phyloP scores from a whole-genome alignment of 176 grass and related monocot species.

The Phyllostachys edulis region DNA sequence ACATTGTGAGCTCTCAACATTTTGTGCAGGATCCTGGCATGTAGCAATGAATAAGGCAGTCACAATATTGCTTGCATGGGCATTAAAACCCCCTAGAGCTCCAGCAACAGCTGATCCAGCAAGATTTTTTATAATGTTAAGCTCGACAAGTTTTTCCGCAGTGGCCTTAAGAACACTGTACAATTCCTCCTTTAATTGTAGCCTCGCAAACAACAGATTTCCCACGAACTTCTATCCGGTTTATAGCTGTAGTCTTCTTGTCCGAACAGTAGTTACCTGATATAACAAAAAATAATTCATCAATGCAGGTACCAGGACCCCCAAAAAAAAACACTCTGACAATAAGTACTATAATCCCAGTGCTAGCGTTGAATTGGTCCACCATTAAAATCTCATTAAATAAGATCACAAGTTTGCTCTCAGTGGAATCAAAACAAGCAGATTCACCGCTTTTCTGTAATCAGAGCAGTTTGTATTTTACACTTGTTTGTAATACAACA shows the following conservation, averaged over 20 bases:
- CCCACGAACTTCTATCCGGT: too few relatives aligned
- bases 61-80: constrained; percentile 84
- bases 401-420: not conserved
- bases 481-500: not conserved
- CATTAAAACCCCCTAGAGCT: constrained; percentile 74
- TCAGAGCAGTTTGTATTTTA: not conserved
- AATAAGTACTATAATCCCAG: too few relatives aligned
- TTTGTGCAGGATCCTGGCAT: constrained; percentile 82
- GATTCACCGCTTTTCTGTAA: not conserved
- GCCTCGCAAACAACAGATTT: too few relatives aligned
- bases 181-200: too few relatives aligned
- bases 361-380: too few relatives aligned
- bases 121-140: constrained; percentile 76
- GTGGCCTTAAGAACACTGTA: too few relatives aligned
- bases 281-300: too few relatives aligned
- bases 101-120: constrained; percentile 77
- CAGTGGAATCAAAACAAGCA: constrained; percentile 1
- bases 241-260: too few relatives aligned
- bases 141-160: constrained; percentile 68
- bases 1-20: constrained; percentile 84
- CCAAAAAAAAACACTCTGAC: too few relatives aligned
- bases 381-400: not conserved
- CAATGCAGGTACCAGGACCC: too few relatives aligned
- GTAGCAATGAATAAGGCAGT: constrained; percentile 75
- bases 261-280: too few relatives aligned